Conservation (phyloP, 495 filamentous ascomycete species). For the Friedmanniomyces simplex region DNA sequence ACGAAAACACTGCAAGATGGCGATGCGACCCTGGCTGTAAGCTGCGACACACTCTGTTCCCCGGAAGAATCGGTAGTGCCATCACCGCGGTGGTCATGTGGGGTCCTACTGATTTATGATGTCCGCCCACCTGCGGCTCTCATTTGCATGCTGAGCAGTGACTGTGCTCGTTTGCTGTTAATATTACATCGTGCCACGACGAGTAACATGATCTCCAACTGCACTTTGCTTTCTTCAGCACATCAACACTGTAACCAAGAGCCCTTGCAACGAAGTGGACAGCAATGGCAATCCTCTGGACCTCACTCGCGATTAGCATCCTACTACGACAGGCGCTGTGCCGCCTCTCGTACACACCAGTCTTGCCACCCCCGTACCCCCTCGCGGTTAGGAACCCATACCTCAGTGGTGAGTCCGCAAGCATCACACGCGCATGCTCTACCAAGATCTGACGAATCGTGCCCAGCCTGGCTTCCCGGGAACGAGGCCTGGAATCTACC, state of each 20-base stretch:
- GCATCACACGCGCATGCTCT: background rate
- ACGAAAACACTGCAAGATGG: too few species aligned
- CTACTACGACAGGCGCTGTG: background rate
- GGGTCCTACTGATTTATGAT: too few species aligned
- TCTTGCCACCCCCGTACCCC: constrained; percentile 39
- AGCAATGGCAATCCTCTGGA: background rate
- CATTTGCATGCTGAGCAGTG: too few species aligned
- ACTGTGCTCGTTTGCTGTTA: too few species aligned
- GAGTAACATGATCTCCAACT: too few species aligned
- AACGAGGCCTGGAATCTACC: constrained; percentile 32
- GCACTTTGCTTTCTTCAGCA: too few species aligned
- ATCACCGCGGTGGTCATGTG: too few species aligned
- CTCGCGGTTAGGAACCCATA: constrained; percentile 24
- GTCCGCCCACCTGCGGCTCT: too few species aligned
- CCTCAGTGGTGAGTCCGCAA: constrained; percentile 2
- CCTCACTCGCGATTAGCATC: background rate
- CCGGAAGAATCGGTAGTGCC: background rate
- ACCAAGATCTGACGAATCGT: background rate
- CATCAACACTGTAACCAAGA: too few species aligned
- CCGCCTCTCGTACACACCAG: constrained; percentile 26
- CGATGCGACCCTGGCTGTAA: too few species aligned
- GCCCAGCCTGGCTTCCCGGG: constrained; percentile 39
- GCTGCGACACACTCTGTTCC: too few species aligned
- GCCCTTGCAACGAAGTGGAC: background rate
- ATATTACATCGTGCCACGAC: too few species aligned